Base-by-base conservation (phyloP, 352 stramenopile genomes). In the Globisporangium apiculatum region DNA sequence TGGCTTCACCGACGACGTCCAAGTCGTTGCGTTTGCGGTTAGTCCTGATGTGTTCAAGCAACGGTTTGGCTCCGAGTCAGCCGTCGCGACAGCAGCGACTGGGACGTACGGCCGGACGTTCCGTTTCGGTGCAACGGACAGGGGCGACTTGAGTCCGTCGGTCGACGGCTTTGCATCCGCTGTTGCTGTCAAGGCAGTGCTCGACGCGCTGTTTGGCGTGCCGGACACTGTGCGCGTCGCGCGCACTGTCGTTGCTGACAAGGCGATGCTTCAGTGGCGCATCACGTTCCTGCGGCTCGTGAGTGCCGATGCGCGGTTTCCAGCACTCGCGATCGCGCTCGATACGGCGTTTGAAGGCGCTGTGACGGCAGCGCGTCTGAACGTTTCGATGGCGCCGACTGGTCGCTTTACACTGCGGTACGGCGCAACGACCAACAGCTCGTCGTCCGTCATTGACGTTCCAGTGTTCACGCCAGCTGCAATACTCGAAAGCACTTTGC, bases 81-180 rank as follows among this genome's bases (percentile, higher is more conserved):
- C 48, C 0, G 51, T 62, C 15, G 69, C 69, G 8, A 62, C 86
- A 35, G 46, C 51, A 10, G 57, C 52, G 1, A 71, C 76, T 7
- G 43, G 62, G 0, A 73, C 43, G 9, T 90, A 87, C 38, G 64
- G 72, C 0, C 65, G 65, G 12, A 75, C 71, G 1, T 87, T 87
- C 41, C 64, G 60, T 4, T 61, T 89, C 24, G 61, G 65, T 1
- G 46, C 62, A 7, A 68, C 51, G 5, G 64, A 63, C 17, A 59
- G 53, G 2, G 53, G 55, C 1, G 50, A 18, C 10, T 66, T 10
- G 0, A 71, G 69, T 3, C 0, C 52, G 12, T 40, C 65, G 11
- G 41, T 88, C 0, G 82, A 90, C 60, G 65, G 77, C 0, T 92
- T 92, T 65, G 69, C 67, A 1, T 70, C 63, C 3, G 76, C 76